These are phyloP conservation scores for Calonectria hongkongensis DNA, from an alignment of 2,329 filamentous ascomycete species.

Conservation along the genomic window DNA sequence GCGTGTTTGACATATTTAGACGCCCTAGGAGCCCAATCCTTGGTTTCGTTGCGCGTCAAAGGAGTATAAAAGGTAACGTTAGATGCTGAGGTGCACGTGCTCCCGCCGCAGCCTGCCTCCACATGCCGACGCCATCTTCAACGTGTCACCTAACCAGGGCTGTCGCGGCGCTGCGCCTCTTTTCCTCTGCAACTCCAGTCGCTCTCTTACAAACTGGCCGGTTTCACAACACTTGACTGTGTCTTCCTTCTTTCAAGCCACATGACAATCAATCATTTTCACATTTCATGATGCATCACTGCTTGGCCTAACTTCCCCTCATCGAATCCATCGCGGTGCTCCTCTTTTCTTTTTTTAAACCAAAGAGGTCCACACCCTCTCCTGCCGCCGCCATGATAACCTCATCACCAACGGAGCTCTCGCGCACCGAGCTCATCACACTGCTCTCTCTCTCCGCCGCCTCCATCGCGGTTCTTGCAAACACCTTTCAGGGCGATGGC, in stretches of 20 bases:
- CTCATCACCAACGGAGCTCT: conserved; percentile 63
- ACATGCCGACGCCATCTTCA: conserved; percentile 32
- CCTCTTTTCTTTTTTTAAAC: neutral
- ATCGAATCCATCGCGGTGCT: neutral
- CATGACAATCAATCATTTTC: neutral
- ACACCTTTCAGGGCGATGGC: conserved; percentile 89
- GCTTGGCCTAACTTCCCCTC: conserved; percentile 8
- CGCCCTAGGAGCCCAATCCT: neutral
- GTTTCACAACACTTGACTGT: conserved; percentile 15
- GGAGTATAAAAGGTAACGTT: neutral
- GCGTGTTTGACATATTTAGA: neutral
- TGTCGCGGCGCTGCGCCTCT: conserved; percentile 20
- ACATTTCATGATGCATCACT: conserved; percentile 16
- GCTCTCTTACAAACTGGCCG: neutral
- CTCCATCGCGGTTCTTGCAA: conserved; percentile 83
- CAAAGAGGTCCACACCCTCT: neutral
- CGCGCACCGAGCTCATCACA: conserved; percentile 70
- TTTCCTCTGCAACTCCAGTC: conserved; percentile 15
- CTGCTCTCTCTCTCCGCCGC: conserved; percentile 79
- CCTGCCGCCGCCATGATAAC: conserved; percentile 54
- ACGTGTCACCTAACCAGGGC: conserved; percentile 38
- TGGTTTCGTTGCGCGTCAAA: neutral
- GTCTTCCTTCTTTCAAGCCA: conserved; percentile 8
- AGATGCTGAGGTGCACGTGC: conserved; percentile 46
- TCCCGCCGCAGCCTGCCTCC: conserved; percentile 37